Conservation (phyloP, 345 rosid genomes). For the Lepidium sativum region DNA sequence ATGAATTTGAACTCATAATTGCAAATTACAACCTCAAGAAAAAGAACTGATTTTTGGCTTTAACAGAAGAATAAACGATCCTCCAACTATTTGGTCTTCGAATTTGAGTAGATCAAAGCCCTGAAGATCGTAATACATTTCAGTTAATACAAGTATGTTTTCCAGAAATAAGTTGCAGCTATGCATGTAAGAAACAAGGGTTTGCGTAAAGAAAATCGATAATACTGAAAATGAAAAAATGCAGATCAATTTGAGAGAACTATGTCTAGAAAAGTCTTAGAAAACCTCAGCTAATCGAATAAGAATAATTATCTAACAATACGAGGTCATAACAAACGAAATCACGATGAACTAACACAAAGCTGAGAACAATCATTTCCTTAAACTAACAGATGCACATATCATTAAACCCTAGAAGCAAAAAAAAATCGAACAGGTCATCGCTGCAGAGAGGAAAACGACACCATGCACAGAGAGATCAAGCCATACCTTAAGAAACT, state of each 20-base stretch:
- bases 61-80: not conserved
- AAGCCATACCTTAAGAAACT: slow-evolving; percentile 16
- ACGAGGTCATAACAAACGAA: slow-evolving; percentile 7
- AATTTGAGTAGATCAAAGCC: slow-evolving; percentile 7
- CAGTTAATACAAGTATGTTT: slow-evolving; percentile 14
- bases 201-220: not conserved
- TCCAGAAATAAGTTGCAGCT: not conserved
- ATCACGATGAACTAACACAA: slow-evolving; percentile 12
- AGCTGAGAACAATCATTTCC: not conserved
- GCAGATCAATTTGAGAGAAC: slow-evolving; percentile 5
- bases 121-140: not conserved
- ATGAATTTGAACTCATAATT: slow-evolving; percentile 54
- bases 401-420: slow-evolving; percentile 30
- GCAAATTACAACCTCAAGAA: slow-evolving; percentile 5
- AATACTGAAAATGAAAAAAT: not conserved
- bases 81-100: slow-evolving; percentile 3
- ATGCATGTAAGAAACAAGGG: slow-evolving; percentile 16
- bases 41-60: not conserved
- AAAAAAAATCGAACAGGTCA: slow-evolving; percentile 13
- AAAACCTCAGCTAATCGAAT: slow-evolving; percentile 16
- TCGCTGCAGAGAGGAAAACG: slow-evolving; percentile 3
- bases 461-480: slow-evolving; percentile 26
- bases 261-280: not conserved
- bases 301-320: not conserved
- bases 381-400: slow-evolving; percentile 2